Percentiles rank a stretch among this genome's conserved stretches.
These are phyloP conservation scores for Penicillium diatomitis DNA, from an alignment of 495 filamentous ascomycete genomes.

Conservation along the genomic window DNA sequence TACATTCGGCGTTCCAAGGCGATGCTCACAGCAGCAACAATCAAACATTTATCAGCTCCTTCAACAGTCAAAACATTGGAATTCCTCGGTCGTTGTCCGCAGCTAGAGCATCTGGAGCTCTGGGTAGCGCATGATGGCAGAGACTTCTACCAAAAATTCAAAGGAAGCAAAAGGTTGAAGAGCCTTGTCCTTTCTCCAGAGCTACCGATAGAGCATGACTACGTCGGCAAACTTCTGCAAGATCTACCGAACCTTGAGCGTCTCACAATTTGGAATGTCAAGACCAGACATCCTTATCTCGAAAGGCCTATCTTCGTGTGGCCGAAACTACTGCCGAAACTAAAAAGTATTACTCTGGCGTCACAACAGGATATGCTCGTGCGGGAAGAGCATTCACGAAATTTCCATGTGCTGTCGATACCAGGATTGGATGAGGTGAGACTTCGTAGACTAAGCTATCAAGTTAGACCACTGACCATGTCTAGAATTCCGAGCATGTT, in stretches of 20 bases:
- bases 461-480: not conserved
- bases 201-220: slow-evolving; percentile 22
- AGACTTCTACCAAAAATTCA: slow-evolving; percentile 24
- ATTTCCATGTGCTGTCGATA: slow-evolving; percentile 11
- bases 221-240: slow-evolving; percentile 27
- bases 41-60: slow-evolving; percentile 23
- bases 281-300: slow-evolving; percentile 3
- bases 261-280: slow-evolving; percentile 26
- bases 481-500: slow-evolving; percentile 4
- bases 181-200: slow-evolving; percentile 30
- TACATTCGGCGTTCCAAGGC: slow-evolving; percentile 36
- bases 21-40: slow-evolving; percentile 29
- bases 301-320: slow-evolving; percentile 7
- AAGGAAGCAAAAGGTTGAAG: slow-evolving; percentile 28
- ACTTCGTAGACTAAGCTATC: not conserved
- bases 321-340: slow-evolving; percentile 24
- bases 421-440: slow-evolving; percentile 8
- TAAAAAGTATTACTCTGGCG: slow-evolving; percentile 25
- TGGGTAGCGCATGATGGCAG: slow-evolving; percentile 10
- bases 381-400: not conserved
- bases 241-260: slow-evolving; percentile 33
- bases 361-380: slow-evolving; percentile 2
- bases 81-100: slow-evolving; percentile 29
- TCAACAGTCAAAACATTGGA: slow-evolving; percentile 21
- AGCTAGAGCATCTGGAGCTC: slow-evolving; percentile 28